Evolutionary conservation across 2,329 filamentous ascomycete genomes (phyloP), one percentile per base, ranked within the genome.

Genomic region (Lachnellula cervina): DNA sequence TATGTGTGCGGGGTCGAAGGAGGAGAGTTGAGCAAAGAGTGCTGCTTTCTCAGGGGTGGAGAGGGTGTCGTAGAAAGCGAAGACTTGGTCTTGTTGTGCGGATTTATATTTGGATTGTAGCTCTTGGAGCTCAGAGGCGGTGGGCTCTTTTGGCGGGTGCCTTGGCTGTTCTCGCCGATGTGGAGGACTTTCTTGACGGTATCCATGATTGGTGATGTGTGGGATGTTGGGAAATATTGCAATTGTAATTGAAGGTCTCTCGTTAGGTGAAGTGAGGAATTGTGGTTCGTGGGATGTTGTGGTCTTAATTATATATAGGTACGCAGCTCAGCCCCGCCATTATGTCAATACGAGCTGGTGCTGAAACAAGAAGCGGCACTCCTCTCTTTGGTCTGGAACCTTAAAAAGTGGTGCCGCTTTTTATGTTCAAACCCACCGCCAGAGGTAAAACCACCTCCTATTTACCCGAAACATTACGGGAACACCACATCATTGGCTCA

Each of bases 11-110:
- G 93, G 92, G 71, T 97, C 84, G 76, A 97, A 90, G 68, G 78
- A 79, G 62, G 82, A 81, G 58, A 97, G 82, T 75, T 97, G 94
- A 67, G 87, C 76, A 78, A 85, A 96, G 56, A 99, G 83, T 8
- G 79, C 73, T 45, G 85, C 84, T 76, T 96, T 90, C 62, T 97
- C 90, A 51, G 79, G 73, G 17, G 80, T 74, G 60, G 79, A 78
- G 60, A 99, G 86, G 60, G 86, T 81, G 69, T 97, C 90, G 77
- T 89, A 96, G 75, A 92, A 97, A 56, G 86, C 80, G 69, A 95
- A 90, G 62, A 95, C 88, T 63, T 96, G 90, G 55, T 82, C 87
- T 74, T 96, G 90, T 34, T 80, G 82, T 48, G 88, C 88, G 64
- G 85, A 80, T 59, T 81, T 77, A 75, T 92, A 96, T 71, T 87